Conservation (phyloP, 768 basidiomycete species). For the Phaeotremella fagi region DNA sequence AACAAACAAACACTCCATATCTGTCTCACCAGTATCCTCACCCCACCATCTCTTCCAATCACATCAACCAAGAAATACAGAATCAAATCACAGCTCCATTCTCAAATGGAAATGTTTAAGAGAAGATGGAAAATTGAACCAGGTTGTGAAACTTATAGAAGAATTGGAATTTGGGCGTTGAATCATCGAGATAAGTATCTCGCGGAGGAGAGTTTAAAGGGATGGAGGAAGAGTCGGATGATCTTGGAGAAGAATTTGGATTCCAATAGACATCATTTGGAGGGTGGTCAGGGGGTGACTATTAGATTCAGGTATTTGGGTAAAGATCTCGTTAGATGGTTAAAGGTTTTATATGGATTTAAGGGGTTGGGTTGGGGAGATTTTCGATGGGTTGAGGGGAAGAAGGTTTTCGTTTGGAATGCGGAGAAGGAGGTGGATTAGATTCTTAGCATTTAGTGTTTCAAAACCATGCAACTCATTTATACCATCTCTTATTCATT, state of each 20-base stretch:
- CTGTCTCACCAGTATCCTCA: too few species aligned
- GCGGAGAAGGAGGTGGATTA: neutral
- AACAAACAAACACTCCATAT: too few species aligned
- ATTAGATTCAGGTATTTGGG: neutral
- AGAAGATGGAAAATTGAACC: neutral
- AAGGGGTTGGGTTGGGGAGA: neutral
- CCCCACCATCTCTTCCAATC: too few species aligned
- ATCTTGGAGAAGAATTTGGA: too few species aligned
- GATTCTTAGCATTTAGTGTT: neutral
- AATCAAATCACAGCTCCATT: neutral
- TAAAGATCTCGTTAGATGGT: neutral
- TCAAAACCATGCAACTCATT: neutral
- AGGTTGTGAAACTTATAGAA: neutral
- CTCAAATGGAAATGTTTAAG: neutral
- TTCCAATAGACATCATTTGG: too few species aligned
- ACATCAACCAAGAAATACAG: neutral
- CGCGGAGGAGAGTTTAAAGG: neutral
- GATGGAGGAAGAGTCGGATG: too few species aligned
- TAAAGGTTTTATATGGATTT: neutral
- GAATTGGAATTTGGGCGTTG: too few species aligned
- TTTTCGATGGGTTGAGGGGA: neutral
- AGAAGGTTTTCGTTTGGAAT: neutral
- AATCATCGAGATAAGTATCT: neutral
- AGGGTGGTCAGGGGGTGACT: neutral
- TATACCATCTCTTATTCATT: neutral